Evolutionary conservation across 768 basidiomycete genomes (phyloP), one percentile per base, ranked within the genome.

Genomic region (Trametes cubensis): DNA sequence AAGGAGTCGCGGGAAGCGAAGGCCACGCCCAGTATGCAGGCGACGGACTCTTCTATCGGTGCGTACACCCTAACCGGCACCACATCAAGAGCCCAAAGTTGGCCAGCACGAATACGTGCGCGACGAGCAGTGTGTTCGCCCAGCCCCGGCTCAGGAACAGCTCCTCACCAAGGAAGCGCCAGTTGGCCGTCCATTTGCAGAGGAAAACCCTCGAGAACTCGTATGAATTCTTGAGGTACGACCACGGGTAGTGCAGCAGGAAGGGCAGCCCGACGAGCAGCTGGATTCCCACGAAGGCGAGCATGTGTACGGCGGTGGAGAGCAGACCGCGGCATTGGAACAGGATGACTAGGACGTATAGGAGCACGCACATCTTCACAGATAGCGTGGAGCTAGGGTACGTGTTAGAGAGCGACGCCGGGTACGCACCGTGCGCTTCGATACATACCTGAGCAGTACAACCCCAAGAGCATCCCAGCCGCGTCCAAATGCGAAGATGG

Each of bases 161-260:
- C n/a, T 83, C 78, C 71, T 95, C 91, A 26, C 81, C 78, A 2
- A 99, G 64, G 70, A 96, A 89, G 47, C 94, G 84, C 97, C 97
- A 99, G 71, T 98, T 99, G 58, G 98, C 95, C 0, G 96, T 98
- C 96, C 96, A 99, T 72, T 92, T 87, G 74, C 90, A 97, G 30
- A 97, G 75, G 76, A 99, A 99, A 8, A 87, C 81, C 15, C 97
- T 88, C 4, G 86, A 86, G 58, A 99, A 79, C 70, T 98, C 88
- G 72, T 96, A 99, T 2, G 97, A 90, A n/a, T 82, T 81, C 23
- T 75, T 78, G 42, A 93, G 67, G 74, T 99, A 99, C 21, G 85
- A 80, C 70, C 76, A 69, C 4, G 82, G 76, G 63, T 89, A 79
- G 58, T 81, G 77, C 44, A 77, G 73, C 47, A 95, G 76, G 78